Percentiles rank a stretch among this genome's conserved stretches.
These are phyloP conservation scores for Dispira parvispora DNA, from an alignment of 192 early-diverging fungal species.

Conservation along the genomic window DNA sequence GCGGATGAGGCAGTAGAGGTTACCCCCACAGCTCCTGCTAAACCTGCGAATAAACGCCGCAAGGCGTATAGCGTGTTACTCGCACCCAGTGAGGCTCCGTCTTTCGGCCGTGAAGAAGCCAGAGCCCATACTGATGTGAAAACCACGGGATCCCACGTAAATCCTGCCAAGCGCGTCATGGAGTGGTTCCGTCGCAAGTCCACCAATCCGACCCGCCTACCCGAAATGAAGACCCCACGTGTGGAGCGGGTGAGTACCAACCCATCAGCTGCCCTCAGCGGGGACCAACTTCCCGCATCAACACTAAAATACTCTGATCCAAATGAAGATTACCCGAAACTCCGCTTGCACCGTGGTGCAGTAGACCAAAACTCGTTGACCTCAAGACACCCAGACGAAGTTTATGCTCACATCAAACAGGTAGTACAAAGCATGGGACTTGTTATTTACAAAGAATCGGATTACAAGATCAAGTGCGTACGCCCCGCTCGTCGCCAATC, in stretches of 20 bases:
- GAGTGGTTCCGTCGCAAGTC: constrained; percentile 52
- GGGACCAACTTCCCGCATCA: constrained; percentile 12
- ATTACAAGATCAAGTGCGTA: constrained; percentile 38
- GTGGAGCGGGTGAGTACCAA: background rate
- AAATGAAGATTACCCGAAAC: constrained; percentile 33
- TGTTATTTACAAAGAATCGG: constrained; percentile 32
- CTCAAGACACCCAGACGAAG: constrained; percentile 39
- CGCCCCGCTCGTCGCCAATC: constrained; percentile 10
- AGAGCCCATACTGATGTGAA: too few relatives aligned
- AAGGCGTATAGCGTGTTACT: constrained; percentile 15
- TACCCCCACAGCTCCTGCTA: too few relatives aligned
- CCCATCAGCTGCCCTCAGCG: constrained; percentile 11
- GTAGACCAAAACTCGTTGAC: constrained; percentile 54
- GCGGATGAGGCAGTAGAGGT: too few relatives aligned
- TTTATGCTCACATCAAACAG: constrained; percentile 48
- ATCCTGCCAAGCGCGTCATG: constrained; percentile 49
- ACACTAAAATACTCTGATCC: constrained; percentile 16
- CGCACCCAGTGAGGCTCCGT: too few relatives aligned
- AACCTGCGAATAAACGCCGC: constrained; percentile 10
- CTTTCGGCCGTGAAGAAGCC: too few relatives aligned
- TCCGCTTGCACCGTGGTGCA: constrained; percentile 55
- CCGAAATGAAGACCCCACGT: background rate
- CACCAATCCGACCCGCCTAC: too few relatives aligned
- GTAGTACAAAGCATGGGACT: constrained; percentile 32
- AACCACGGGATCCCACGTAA: constrained; percentile 16